phyloP scores from a whole-genome alignment of 805 yeast genomes.

The Saccharomycopsis babjevae region DNA sequence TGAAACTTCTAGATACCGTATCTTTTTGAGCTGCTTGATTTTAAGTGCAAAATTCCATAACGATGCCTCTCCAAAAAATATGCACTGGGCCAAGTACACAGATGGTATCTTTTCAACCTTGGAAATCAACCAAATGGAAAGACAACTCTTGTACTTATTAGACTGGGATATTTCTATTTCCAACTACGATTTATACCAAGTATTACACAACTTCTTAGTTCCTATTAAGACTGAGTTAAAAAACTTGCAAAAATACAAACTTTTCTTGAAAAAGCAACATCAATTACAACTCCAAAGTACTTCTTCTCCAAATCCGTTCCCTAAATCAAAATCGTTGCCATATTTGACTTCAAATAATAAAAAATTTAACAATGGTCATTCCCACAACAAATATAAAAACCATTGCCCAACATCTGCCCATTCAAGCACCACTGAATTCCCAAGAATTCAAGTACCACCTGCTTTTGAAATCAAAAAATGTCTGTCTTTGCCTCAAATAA shows the following conservation, averaged over 20 bases:
- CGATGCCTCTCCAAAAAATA: constrained; percentile 90
- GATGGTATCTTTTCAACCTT: constrained; percentile 65
- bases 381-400: background rate
- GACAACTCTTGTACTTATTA: constrained; percentile 71
- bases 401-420: background rate
- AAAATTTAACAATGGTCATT: background rate
- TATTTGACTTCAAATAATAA: background rate
- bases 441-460: background rate
- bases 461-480: constrained; percentile 6
- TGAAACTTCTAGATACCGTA: constrained; percentile 80
- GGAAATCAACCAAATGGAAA: constrained; percentile 86
- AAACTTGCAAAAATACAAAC: constrained; percentile 11
- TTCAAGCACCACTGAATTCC: background rate
- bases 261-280: constrained; percentile 5
- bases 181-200: constrained; percentile 57
- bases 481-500: constrained; percentile 13
- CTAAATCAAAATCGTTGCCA: background rate
- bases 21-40: constrained; percentile 80
- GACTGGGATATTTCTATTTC: constrained; percentile 77
- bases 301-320: background rate
- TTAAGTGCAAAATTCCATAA: constrained; percentile 87
- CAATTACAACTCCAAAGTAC: background rate
- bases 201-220: constrained; percentile 63
- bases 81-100: constrained; percentile 93
- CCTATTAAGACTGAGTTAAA: constrained; percentile 47